Evolutionary conservation across 2,329 filamentous ascomycete genomes (phyloP).

Genomic region (Paraphoma sp.): DNA sequence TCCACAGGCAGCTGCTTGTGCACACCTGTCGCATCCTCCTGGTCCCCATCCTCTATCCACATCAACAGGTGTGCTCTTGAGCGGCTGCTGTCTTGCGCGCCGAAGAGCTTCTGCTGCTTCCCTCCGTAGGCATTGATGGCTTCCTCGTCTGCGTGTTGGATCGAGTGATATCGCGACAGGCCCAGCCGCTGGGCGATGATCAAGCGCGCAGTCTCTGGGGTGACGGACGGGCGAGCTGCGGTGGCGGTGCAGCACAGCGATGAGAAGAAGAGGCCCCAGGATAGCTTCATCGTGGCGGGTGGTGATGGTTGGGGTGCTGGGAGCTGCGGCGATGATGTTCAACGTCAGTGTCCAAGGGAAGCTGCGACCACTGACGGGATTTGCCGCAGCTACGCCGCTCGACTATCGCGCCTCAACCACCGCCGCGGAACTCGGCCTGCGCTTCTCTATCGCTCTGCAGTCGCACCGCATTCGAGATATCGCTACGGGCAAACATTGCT

Average conservation of each 20-base stretch:
- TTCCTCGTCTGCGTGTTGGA: slow-evolving; percentile 49
- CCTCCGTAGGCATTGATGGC: slow-evolving; percentile 57
- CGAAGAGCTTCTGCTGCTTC: slow-evolving; percentile 50
- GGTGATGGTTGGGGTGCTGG: slow-evolving; percentile 26
- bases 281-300: slow-evolving; percentile 54
- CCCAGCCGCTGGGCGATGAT: slow-evolving; percentile 60
- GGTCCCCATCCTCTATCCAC: slow-evolving; percentile 50
- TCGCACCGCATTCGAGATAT: not conserved
- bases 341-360: slow-evolving; percentile 25
- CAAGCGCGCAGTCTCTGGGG: slow-evolving; percentile 55
- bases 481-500: not conserved
- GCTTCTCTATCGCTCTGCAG: not conserved
- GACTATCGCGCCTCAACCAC: not conserved
- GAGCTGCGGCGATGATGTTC: slow-evolving; percentile 32
- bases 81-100: slow-evolving; percentile 26
- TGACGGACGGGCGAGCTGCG: slow-evolving; percentile 41
- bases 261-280: slow-evolving; percentile 47
- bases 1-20: slow-evolving; percentile 3
- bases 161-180: slow-evolving; percentile 56
- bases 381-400: slow-evolving; percentile 17
- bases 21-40: slow-evolving; percentile 42
- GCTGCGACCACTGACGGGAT: slow-evolving; percentile 20
- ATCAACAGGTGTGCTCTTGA: slow-evolving; percentile 43
- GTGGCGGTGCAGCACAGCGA: slow-evolving; percentile 48
- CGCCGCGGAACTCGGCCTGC: not conserved